phyloP scores from a whole-genome alignment of 495 filamentous ascomycete species.

The Letharia columbiana region DNA sequence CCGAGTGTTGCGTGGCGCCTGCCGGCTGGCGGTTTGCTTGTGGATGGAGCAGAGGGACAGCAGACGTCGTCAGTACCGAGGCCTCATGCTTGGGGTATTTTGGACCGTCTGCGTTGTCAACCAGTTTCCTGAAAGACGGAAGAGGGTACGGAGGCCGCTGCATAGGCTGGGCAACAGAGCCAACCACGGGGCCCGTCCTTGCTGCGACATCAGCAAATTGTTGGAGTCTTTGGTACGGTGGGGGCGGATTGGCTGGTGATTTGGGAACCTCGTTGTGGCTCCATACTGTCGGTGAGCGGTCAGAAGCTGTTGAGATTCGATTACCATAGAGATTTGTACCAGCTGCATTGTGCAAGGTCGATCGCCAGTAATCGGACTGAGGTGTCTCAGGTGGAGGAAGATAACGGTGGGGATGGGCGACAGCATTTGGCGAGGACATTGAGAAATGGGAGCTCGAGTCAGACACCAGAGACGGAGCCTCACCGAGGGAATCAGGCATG shows the following conservation, averaged over 20 bases:
- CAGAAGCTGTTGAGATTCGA: slow-evolving; percentile 1
- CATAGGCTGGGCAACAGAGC: slow-evolving; percentile 1
- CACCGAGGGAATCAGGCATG: slow-evolving; percentile 50
- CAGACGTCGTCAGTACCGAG: background rate
- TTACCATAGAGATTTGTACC: slow-evolving; percentile 5
- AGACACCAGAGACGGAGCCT: slow-evolving; percentile 61
- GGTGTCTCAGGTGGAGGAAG: slow-evolving; percentile 6
- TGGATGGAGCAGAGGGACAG: background rate
- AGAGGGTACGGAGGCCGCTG: slow-evolving; percentile 15
- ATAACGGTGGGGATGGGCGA: slow-evolving; percentile 21
- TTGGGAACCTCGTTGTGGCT: slow-evolving; percentile 4
- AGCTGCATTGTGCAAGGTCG: slow-evolving; percentile 1
- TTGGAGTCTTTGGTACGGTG: slow-evolving; percentile 18
- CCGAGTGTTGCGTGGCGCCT: background rate
- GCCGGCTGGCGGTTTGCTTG: background rate
- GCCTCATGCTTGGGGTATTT: background rate
- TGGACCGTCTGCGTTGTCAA: background rate
- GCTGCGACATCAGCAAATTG: slow-evolving; percentile 20
- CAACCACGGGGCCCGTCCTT: background rate
- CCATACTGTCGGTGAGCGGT: slow-evolving; percentile 12
- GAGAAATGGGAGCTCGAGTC: slow-evolving; percentile 57
- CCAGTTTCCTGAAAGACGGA: slow-evolving; percentile 15
- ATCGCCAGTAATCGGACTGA: slow-evolving; percentile 12
- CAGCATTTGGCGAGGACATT: slow-evolving; percentile 32
- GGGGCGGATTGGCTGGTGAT: slow-evolving; percentile 10